Conservation (phyloP, 768 basidiomycete genomes). For the Leccinum arenicola region DNA sequence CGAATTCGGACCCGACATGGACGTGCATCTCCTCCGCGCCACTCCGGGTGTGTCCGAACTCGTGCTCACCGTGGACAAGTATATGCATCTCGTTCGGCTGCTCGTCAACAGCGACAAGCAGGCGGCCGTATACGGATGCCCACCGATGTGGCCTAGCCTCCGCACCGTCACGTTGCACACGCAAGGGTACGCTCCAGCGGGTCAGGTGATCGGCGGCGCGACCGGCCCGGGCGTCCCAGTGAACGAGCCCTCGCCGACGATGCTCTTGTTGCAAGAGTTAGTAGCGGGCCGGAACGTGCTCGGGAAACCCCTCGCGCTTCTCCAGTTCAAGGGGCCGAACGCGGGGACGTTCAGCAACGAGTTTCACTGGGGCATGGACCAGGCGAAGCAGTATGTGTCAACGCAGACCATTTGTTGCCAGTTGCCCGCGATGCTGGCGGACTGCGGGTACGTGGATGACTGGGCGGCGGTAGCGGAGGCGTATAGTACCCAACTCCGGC, state of each 20-base stretch:
- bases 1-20: conserved; percentile 32
- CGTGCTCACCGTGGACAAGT: conserved; percentile 29
- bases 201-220: conserved; percentile 14
- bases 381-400: conserved; percentile 25
- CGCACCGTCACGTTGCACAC: conserved; percentile 29
- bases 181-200: conserved; percentile 21
- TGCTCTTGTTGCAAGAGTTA: conserved; percentile 29
- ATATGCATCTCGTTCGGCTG: conserved; percentile 30
- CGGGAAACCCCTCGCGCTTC: conserved; percentile 19
- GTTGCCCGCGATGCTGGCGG: conserved; percentile 18
- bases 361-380: conserved; percentile 29
- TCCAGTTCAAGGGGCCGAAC: conserved; percentile 31
- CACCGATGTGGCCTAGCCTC: conserved; percentile 30
- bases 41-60: conserved; percentile 33
- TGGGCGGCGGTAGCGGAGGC: conserved; percentile 31
- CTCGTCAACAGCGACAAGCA: conserved; percentile 36
- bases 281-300: conserved; percentile 21
- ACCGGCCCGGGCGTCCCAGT: conserved; percentile 17
- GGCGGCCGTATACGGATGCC: conserved; percentile 25
- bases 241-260: conserved; percentile 31
- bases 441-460: conserved; percentile 27
- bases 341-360: conserved; percentile 27
- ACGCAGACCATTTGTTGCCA: conserved; percentile 24
- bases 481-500: conserved; percentile 28
- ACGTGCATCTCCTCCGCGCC: conserved; percentile 30